Base-by-base conservation (phyloP, 306 rosid genomes). In the Glycine soja region DNA sequence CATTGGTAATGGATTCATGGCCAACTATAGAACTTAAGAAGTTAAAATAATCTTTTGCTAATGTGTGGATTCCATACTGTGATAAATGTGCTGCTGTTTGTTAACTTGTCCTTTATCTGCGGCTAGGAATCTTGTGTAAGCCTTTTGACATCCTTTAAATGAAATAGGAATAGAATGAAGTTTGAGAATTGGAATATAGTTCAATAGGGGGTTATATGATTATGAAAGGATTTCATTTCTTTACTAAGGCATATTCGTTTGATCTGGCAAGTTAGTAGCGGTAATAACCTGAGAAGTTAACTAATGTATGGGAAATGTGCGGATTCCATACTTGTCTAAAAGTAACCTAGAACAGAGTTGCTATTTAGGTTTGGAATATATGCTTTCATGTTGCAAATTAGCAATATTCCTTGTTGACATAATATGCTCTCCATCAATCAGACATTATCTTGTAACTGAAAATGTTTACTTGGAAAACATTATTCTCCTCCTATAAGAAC, bases 381-480 rank as follows among this genome's bases (percentile, higher is more conserved):
- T 83, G 64, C 67, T 42, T 53, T 50, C 53, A 36, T 43, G 70
- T 40, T 78, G 72, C 73, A 45, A 46, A 59, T 62, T 62, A 46
- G 70, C 19, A 66, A 54, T 72, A 53, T 38, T 78, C 81, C 51
- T 6, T 43, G 54, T 81, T 61, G 69, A 74, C 81, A 85, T 69
- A 14, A 48, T 30, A 67, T 40, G 59, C 61, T 74, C 51, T 68
- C 46, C n/a, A 40, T 77, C 73, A 24, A 6, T 64, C 7, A 43
- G 46, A 43, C 34, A 14, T 45, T 32, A 16, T 77, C 24, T 32
- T 64, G 75, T 18, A 47, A 36, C 63, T 43, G 70, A 69, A 77
- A 68, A 47, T 57, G 68, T 58, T 73, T 61, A 24, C 67, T 18
- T n/a, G 40, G 32, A 57, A 24, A 82, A 50, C 74, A 42, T 62